Percentiles rank a stretch among this genome's conserved stretches.
These are phyloP conservation scores for Agaricus blazei DNA, from an alignment of 768 basidiomycete species.

Conservation along the genomic window DNA sequence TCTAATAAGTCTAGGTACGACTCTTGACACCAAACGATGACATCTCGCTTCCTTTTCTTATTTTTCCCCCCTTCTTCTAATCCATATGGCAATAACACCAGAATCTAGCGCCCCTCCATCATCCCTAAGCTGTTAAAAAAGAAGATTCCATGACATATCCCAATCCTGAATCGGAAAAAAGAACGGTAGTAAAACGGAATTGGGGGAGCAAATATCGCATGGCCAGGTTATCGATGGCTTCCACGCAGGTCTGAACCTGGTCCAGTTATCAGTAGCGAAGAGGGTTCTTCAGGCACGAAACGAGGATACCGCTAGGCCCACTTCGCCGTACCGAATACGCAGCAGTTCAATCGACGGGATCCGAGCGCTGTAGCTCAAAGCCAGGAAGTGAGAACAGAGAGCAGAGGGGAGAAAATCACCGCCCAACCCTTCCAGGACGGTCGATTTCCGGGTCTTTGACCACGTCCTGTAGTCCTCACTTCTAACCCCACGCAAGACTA, in stretches of 20 bases:
- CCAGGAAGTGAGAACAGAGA: not conserved
- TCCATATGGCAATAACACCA: too few relatives aligned
- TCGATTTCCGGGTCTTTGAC: too few relatives aligned
- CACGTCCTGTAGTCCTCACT: too few relatives aligned
- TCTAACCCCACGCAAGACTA: too few relatives aligned
- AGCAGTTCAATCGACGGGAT: not conserved
- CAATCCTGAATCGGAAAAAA: not conserved
- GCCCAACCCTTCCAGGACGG: too few relatives aligned
- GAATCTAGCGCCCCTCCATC: not conserved
- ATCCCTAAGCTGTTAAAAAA: not conserved
- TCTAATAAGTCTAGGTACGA: too few relatives aligned
- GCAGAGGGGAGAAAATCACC: too few relatives aligned
- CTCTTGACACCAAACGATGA: too few relatives aligned
- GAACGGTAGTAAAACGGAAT: not conserved
- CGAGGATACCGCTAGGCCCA: not conserved
- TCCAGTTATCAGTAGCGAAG: not conserved
- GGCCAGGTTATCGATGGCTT: not conserved
- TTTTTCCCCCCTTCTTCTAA: too few relatives aligned
- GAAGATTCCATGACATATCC: not conserved
- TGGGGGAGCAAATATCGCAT: not conserved
- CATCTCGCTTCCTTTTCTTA: too few relatives aligned
- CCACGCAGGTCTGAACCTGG: slow-evolving; percentile 6
- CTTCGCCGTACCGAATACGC: not conserved
- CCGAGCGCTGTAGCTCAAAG: not conserved
- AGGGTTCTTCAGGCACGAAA: slow-evolving; percentile 1